These are phyloP conservation scores for Astragalus membranaceus DNA, from an alignment of 306 rosid species.

Conservation along the genomic window DNA sequence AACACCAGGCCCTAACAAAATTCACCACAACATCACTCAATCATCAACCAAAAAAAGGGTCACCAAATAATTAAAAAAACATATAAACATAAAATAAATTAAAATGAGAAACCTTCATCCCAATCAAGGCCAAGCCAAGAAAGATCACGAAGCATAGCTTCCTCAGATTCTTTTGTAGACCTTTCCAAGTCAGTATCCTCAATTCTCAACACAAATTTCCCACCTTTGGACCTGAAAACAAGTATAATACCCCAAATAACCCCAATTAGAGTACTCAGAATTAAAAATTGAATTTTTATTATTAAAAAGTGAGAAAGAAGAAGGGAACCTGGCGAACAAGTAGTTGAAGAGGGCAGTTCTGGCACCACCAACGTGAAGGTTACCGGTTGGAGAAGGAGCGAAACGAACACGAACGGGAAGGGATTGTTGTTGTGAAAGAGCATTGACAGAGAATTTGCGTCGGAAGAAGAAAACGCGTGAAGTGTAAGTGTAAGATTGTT, in stretches of 20 bases:
- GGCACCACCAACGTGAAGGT: slow-evolving; percentile 98
- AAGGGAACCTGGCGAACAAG: slow-evolving; percentile 56
- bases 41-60: not conserved
- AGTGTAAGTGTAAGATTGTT: slow-evolving; percentile 28
- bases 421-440: slow-evolving; percentile 20
- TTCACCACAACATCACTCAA: slow-evolving; percentile 3
- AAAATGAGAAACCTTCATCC: slow-evolving; percentile 84
- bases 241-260: not conserved
- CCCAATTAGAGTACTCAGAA: not conserved
- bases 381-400: slow-evolving; percentile 97
- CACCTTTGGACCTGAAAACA: slow-evolving; percentile 74
- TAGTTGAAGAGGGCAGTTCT: slow-evolving; percentile 87
- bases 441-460: slow-evolving; percentile 56
- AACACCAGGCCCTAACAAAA: slow-evolving; percentile 67
- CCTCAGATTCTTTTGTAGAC: slow-evolving; percentile 87
- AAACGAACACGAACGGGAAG: slow-evolving; percentile 80
- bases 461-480: slow-evolving; percentile 9
- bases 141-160: slow-evolving; percentile 74
- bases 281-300: not conserved
- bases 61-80: not conserved
- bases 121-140: slow-evolving; percentile 96
- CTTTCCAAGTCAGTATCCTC: slow-evolving; percentile 99
- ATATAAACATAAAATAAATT: not conserved
- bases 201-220: slow-evolving; percentile 80
- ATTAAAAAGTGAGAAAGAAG: not conserved